Conservation (phyloP, 257 asterid genomes). For the Perilla frutescens region DNA sequence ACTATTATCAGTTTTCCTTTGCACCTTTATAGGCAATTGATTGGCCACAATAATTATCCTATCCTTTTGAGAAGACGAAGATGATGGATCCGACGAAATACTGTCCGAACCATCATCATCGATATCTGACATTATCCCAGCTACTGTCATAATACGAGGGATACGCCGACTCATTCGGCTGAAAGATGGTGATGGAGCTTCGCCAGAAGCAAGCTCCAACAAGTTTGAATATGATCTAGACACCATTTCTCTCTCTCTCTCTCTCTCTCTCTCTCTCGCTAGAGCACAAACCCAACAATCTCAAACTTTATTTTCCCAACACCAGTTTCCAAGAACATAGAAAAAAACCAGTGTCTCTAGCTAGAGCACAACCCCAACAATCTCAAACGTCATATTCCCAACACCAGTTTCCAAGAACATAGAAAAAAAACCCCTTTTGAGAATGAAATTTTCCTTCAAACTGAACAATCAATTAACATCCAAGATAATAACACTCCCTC, state of each 20-base stretch:
- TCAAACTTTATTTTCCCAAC: constrained; percentile 30
- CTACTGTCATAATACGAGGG: constrained; percentile 84
- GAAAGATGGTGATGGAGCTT: constrained; percentile 70
- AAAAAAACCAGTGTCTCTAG: constrained; percentile 14
- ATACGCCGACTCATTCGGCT: constrained; percentile 64
- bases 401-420: constrained; percentile 36
- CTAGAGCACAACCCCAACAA: constrained; percentile 33
- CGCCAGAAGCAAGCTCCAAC: constrained; percentile 86
- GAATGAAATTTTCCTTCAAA: constrained; percentile 9
- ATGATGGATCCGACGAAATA: constrained; percentile 67
- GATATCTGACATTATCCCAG: constrained; percentile 83
- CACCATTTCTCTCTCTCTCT: constrained; percentile 52
- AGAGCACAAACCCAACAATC: constrained; percentile 32
- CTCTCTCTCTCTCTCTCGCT: neutral
- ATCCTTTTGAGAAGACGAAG: constrained; percentile 71
- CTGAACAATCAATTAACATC: constrained; percentile 19
- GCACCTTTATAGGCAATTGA: constrained; percentile 80
- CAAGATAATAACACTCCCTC: neutral
- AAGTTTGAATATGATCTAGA: constrained; percentile 90
- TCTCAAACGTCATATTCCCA: constrained; percentile 33
- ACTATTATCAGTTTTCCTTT: constrained; percentile 52
- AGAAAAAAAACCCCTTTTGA: constrained; percentile 18
- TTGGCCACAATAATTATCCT: constrained; percentile 86
- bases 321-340: constrained; percentile 36
- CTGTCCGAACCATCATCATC: constrained; percentile 73